Conservation (phyloP, 108 stramenopile species). For the Cyclotella choctawhatcheeana region DNA sequence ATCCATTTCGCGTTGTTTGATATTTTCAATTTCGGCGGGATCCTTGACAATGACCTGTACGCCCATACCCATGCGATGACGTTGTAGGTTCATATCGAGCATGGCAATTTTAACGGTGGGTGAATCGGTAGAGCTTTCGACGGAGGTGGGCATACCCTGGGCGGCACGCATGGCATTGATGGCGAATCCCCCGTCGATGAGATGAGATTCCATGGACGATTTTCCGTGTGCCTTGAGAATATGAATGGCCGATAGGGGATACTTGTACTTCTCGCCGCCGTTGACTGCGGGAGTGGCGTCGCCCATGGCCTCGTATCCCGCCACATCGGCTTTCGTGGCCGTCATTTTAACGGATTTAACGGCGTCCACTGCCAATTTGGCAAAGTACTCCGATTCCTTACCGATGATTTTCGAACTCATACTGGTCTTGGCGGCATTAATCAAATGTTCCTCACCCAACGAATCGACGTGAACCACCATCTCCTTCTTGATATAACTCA, state of each 20-base stretch:
- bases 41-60: slow-evolving; percentile 93
- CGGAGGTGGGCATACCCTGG: slow-evolving; percentile 96
- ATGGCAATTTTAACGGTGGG: slow-evolving; percentile 96
- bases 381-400: slow-evolving; percentile 93
- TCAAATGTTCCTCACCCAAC: slow-evolving; percentile 87
- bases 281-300: slow-evolving; percentile 9
- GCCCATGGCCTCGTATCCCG: slow-evolving; percentile 56
- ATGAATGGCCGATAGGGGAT: slow-evolving; percentile 97
- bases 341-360: slow-evolving; percentile 90
- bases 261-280: slow-evolving; percentile 64
- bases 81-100: slow-evolving; percentile 98
- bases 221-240: slow-evolving; percentile 99
- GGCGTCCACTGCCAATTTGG: slow-evolving; percentile 95
- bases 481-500: slow-evolving; percentile 93
- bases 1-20: slow-evolving; percentile 98
- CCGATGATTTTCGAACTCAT: slow-evolving; percentile 99
- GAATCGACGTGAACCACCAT: slow-evolving; percentile 87
- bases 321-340: slow-evolving; percentile 55
- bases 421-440: slow-evolving; percentile 95
- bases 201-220: slow-evolving; percentile 88
- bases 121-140: slow-evolving; percentile 56
- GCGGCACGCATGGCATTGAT: slow-evolving; percentile 94
- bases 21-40: slow-evolving; percentile 93
- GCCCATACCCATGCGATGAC: slow-evolving; percentile 99
- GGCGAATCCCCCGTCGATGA: slow-evolving; percentile 95